Percentiles rank a stretch among this genome's conserved stretches.
phyloP scores from a whole-genome alignment of 1,139 yeast genomes.

The Kodamaea arcana region DNA sequence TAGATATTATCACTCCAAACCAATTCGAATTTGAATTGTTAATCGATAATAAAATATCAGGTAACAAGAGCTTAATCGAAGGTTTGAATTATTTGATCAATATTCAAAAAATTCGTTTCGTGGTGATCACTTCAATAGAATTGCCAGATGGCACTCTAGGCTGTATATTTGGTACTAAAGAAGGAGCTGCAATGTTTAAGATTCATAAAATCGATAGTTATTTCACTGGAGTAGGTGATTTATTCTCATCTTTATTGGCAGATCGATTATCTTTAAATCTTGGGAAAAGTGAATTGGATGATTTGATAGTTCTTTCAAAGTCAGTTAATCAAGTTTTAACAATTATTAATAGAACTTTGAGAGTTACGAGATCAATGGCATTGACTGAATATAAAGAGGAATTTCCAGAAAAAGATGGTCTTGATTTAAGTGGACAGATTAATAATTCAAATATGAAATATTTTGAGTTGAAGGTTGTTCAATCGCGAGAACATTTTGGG shows the following conservation, averaged over 20 bases:
- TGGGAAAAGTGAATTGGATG: conserved; percentile 1
- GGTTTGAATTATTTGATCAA: conserved; percentile 51
- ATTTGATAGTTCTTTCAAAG: conserved; percentile 16
- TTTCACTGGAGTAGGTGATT: conserved; percentile 92
- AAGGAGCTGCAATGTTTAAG: conserved; percentile 24
- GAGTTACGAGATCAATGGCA: conserved; percentile 32
- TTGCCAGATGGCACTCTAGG: conserved; percentile 3
- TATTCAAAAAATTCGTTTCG: conserved; percentile 50
- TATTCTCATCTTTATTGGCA: conserved; percentile 73
- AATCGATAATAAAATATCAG: conserved; percentile 47
- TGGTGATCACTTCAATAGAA: conserved; percentile 62
- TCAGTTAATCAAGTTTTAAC: conserved; percentile 49
- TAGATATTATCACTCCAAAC: conserved; percentile 80
- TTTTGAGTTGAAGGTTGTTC: conserved; percentile 40
- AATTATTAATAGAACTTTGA: conserved; percentile 45
- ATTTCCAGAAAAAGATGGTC: conserved; percentile 2
- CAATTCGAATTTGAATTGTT: conserved; percentile 84
- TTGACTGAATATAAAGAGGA: conserved; percentile 9
- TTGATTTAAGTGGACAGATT: conserved; percentile 22
- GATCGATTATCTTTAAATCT: conserved; percentile 48
- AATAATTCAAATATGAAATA: conserved; percentile 38
- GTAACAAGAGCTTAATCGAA: conserved; percentile 33
- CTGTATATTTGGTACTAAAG: conserved; percentile 10
- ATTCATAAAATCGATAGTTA: conserved; percentile 62
- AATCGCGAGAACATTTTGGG: conserved; percentile 28